Percentiles rank a stretch among this genome's conserved stretches.
Evolutionary conservation across 768 basidiomycete genomes (phyloP).

Genomic region (Termitomyces sp.): DNA sequence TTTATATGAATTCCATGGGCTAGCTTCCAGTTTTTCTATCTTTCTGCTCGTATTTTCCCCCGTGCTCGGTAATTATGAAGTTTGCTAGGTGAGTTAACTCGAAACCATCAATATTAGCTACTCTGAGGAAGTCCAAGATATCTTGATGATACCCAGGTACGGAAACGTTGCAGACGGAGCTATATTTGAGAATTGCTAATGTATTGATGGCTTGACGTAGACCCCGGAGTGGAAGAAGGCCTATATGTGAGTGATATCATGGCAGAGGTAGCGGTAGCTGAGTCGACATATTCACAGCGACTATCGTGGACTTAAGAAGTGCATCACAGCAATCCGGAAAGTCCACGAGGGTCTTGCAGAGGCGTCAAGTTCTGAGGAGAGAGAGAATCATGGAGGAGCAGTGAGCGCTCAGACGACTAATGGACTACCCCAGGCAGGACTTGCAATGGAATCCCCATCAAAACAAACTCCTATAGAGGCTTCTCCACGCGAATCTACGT

Average conservation of each 20-base stretch:
- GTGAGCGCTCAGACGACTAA: neutral
- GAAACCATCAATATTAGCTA: neutral
- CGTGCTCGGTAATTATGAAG: neutral
- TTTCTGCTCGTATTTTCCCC: neutral
- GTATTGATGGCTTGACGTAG: conserved; percentile 27
- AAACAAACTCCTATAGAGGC: neutral
- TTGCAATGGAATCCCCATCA: no score
- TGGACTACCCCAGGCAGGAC: neutral
- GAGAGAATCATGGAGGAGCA: neutral
- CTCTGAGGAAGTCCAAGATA: conserved; percentile 1
- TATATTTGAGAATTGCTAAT: neutral
- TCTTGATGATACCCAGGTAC: conserved; percentile 5
- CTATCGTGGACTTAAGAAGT: conserved; percentile 68
- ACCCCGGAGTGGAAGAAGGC: conserved; percentile 73
- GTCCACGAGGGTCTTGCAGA: conserved; percentile 25
- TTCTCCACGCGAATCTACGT: neutral
- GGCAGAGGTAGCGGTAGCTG: neutral
- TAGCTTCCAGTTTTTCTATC: neutral
- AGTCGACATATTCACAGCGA: conserved; percentile 40
- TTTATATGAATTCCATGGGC: neutral
- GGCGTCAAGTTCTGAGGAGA: conserved; percentile 17
- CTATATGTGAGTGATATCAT: conserved; percentile 48
- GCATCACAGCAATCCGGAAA: conserved; percentile 52
- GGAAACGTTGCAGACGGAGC: neutral
- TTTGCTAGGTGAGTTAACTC: neutral